Base-by-base conservation (phyloP, 2,329 filamentous ascomycete genomes). In the Neophaeococcomyces aloes region DNA sequence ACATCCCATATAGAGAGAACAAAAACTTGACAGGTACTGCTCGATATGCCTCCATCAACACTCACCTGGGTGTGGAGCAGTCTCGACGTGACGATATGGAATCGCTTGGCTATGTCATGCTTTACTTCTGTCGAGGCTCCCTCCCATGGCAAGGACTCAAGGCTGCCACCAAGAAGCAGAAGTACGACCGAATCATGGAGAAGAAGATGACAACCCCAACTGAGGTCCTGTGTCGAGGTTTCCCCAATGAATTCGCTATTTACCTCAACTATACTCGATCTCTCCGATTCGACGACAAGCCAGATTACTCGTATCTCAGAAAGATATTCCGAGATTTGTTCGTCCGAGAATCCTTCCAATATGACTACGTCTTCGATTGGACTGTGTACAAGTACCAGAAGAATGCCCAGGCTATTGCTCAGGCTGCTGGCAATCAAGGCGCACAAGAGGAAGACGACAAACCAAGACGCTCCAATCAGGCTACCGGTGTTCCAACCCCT, bases 181-280 rank as follows among this genome's bases (percentile, higher is more conserved):
- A 98, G 75, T 96, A 98, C 64, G 91, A 98, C 70, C 81, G 89
- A 54, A 98, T 98, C 71, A 96, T 96, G 89, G 91, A 98, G 77
- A 98, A 98, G 82, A 98, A 98, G 86, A 96, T 96, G 91, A 98
- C 91, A 11, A 98, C 91, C 2, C 88, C 91, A 7, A 96, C 89
- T 57, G 52, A 98, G 70, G 88, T 95, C 38, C 85, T 98, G 38
- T 98, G 91, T 81, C 87, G 89, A 65, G 91, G 91, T 56, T 96
- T 98, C 75, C 91, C 91, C 58, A 95, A 96, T 67, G 91, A 98
- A 71, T 98, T 98, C 59, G 88, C 89, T 72, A 96, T 96, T 67
- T 98, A 98, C 68, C 78, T 98, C 52, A 96, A 96, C 81, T 96
- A 98, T 76, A 96, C 89, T 42, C 86, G 91, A 50, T 95, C 88